Evolutionary conservation across 176 grass and related monocot genomes (phyloP), one percentile per base, ranked within the genome.

Genomic region (Oryza officinalis): DNA sequence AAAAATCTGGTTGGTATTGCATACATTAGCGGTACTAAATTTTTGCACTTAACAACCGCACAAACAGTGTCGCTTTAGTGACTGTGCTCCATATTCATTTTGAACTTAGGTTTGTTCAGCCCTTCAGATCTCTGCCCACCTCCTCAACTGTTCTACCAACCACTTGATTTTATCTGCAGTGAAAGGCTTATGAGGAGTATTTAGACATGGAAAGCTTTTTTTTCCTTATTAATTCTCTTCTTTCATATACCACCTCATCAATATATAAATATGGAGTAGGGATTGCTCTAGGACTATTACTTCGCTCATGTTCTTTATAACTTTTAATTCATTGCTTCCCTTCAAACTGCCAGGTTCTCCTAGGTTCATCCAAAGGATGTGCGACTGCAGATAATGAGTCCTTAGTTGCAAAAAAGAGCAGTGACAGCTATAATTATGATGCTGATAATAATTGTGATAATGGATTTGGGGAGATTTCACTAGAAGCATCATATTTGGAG

Each of bases 311-410:
- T 44, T 23, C 26, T 67, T 27, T 61, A 61, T 61, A 61, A 25
- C 0, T 25, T 73, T 33, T 82, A 69, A 87, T 46, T 43, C 75
- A 38, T 69, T 81, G 22, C 27, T 30, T 76, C 77, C 45, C 33
- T 75, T 64, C 37, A 78, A 76, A 92, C 27, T 83, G 41, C n/a
- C 79, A 94, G 89, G 84, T 78, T 65, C 67, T 88, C 27, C 75
- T 63, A 83, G 74, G 27, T 68, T 69, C 79, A 69, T 67, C 81
- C 71, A 43, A 82, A 66, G 64, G 27, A 60, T 78, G 46, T 84
- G 64, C 35, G 37, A 73, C 78, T 30, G 38, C 76, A 75, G 72
- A 50, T 69, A 43, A 78, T 79, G 74, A 67, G 60, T 54, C 22
- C 45, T 68, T 61, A 38, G 52, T 76, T 85, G 31, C 27, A 61